Conservation (phyloP, 2,329 filamentous ascomycete genomes). For the Calonectria multiphialidica region DNA sequence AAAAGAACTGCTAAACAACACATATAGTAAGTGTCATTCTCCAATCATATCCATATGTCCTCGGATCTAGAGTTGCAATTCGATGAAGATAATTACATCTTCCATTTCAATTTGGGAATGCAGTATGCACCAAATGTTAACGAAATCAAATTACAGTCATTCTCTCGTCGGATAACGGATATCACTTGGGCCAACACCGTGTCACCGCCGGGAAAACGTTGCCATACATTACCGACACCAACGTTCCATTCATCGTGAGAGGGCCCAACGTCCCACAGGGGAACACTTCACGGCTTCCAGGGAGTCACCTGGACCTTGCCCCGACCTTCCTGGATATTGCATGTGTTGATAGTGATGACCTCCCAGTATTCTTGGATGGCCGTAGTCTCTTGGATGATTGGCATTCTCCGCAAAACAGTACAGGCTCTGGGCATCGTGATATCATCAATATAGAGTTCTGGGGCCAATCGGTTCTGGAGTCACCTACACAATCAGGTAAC, state of each 20-base stretch:
- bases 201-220: slow-evolving; percentile 64
- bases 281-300: slow-evolving; percentile 53
- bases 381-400: slow-evolving; percentile 21
- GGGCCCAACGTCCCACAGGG: slow-evolving; percentile 59
- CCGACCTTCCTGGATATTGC: slow-evolving; percentile 63
- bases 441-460: slow-evolving; percentile 63
- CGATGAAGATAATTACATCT: no score
- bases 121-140: slow-evolving; percentile 39
- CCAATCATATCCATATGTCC: not conserved
- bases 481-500: slow-evolving; percentile 26
- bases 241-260: slow-evolving; percentile 62
- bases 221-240: slow-evolving; percentile 64
- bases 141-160: slow-evolving; percentile 56
- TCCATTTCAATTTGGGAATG: not conserved
- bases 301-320: slow-evolving; percentile 66
- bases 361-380: slow-evolving; percentile 44
- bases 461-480: slow-evolving; percentile 52
- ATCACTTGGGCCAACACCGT: slow-evolving; percentile 65
- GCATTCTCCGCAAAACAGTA: slow-evolving; percentile 32
- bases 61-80: no score
- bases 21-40: slow-evolving; percentile 49
- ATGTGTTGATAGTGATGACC: slow-evolving; percentile 38
- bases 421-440: slow-evolving; percentile 12
- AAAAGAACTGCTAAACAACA: slow-evolving; percentile 50
- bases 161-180: slow-evolving; percentile 66